These are phyloP conservation scores for Clonostachys chloroleuca DNA, from an alignment of 2,329 filamentous ascomycete genomes.

Conservation along the genomic window DNA sequence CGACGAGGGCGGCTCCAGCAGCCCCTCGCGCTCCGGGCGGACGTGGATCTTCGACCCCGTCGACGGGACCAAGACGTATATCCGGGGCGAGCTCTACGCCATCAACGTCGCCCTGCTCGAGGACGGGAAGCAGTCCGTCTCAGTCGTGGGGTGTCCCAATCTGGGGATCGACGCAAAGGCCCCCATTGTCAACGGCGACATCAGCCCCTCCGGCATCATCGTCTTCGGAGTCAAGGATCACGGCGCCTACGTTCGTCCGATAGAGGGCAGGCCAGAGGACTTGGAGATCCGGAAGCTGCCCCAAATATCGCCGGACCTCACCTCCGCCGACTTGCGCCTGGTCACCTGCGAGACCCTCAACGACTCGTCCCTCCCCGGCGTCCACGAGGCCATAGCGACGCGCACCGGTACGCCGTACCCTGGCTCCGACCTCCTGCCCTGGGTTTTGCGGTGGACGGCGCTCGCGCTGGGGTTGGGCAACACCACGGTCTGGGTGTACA, in stretches of 20 bases:
- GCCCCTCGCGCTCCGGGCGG: slow-evolving; percentile 28
- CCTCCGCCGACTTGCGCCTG: slow-evolving; percentile 25
- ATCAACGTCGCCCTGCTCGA: slow-evolving; percentile 51
- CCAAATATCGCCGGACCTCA: slow-evolving; percentile 10
- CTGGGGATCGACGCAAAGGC: slow-evolving; percentile 29
- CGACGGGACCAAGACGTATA: slow-evolving; percentile 54
- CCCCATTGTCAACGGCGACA: slow-evolving; percentile 34
- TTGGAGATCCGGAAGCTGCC: background rate
- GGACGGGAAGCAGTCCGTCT: slow-evolving; percentile 42
- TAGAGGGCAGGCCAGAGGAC: slow-evolving; percentile 18
- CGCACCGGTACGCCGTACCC: slow-evolving; percentile 21
- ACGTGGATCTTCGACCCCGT: slow-evolving; percentile 59
- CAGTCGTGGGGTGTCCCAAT: slow-evolving; percentile 44
- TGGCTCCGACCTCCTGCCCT: slow-evolving; percentile 48
- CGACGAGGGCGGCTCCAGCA: slow-evolving; percentile 41
- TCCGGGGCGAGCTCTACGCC: slow-evolving; percentile 49
- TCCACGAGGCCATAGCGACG: slow-evolving; percentile 39
- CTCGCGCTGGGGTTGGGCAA: slow-evolving; percentile 49
- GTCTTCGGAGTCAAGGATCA: slow-evolving; percentile 43
- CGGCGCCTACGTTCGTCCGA: slow-evolving; percentile 40
- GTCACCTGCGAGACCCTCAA: slow-evolving; percentile 41
- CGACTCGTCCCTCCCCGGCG: slow-evolving; percentile 41
- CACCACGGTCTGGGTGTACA: slow-evolving; percentile 53
- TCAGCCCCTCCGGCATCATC: slow-evolving; percentile 42
- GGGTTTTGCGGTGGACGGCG: slow-evolving; percentile 51